Evolutionary conservation across 495 filamentous ascomycete genomes (phyloP).

Genomic region (Staphylotrichum tortipilum): DNA sequence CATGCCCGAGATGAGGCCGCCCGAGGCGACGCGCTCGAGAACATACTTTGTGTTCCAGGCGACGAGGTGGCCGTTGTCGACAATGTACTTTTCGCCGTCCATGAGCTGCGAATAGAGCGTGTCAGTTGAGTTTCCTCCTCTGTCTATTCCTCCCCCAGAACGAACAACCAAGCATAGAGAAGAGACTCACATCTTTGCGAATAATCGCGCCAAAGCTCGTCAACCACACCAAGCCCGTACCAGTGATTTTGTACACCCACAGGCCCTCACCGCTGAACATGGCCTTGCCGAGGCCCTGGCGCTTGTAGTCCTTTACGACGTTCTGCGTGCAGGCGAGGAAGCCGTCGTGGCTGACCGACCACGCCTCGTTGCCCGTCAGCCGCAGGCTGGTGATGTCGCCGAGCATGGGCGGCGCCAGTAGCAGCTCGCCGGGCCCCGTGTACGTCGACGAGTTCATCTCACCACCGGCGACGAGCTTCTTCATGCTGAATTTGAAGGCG

Average conservation of each 20-base stretch:
- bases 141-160: background rate
- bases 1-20: conserved; percentile 75
- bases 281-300: conserved; percentile 79
- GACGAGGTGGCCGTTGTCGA: conserved; percentile 93
- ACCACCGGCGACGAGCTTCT: conserved; percentile 74
- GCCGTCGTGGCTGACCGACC: conserved; percentile 75
- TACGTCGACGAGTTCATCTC: conserved; percentile 74
- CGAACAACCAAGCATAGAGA: background rate
- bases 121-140: too few species aligned
- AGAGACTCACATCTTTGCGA: conserved; percentile 75
- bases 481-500: conserved; percentile 67
- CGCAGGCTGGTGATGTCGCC: conserved; percentile 82
- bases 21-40: conserved; percentile 79
- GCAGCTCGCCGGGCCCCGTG: conserved; percentile 84
- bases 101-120: conserved; percentile 54
- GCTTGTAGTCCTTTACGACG: conserved; percentile 72
- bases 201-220: conserved; percentile 93
- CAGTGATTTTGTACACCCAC: conserved; percentile 81
- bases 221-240: conserved; percentile 74
- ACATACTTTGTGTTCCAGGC: conserved; percentile 96
- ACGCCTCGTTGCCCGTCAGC: conserved; percentile 57
- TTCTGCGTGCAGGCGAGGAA: conserved; percentile 73
- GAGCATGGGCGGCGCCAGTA: conserved; percentile 69
- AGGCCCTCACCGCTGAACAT: conserved; percentile 91
- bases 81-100: conserved; percentile 74